Conservation (phyloP, 495 filamentous ascomycete species). For the Lentithecium fluviatile region DNA sequence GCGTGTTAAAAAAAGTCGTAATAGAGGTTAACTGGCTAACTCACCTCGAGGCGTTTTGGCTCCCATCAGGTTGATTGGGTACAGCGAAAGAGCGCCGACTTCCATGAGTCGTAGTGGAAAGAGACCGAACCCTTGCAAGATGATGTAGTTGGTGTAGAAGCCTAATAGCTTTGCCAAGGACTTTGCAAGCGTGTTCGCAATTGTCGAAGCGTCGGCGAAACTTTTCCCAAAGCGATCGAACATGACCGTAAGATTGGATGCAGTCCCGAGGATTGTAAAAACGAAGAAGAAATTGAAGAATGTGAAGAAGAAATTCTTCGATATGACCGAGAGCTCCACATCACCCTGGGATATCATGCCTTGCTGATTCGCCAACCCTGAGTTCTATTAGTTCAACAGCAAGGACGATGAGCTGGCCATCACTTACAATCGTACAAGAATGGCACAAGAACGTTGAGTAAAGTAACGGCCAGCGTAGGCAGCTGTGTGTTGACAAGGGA, state of each 20-base stretch:
- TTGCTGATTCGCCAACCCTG: slow-evolving; percentile 78
- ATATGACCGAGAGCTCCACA: slow-evolving; percentile 90
- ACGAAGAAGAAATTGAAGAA: slow-evolving; percentile 99
- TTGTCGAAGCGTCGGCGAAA: slow-evolving; percentile 71
- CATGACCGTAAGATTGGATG: slow-evolving; percentile 65
- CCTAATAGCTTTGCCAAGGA: slow-evolving; percentile 69
- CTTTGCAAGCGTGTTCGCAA: slow-evolving; percentile 71
- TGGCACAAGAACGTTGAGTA: slow-evolving; percentile 85
- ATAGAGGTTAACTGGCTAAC: not conserved
- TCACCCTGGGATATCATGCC: slow-evolving; percentile 94
- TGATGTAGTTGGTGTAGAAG: slow-evolving; percentile 94
- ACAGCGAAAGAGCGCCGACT: slow-evolving; percentile 80
- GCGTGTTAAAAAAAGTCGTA: slow-evolving; percentile 5
- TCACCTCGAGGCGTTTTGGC: slow-evolving; percentile 78
- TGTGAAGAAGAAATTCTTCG: slow-evolving; percentile 99
- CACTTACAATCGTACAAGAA: slow-evolving; percentile 86
- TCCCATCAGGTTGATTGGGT: slow-evolving; percentile 73
- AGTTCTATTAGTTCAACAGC: not conserved
- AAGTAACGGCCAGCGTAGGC: slow-evolving; percentile 77
- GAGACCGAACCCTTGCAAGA: slow-evolving; percentile 86
- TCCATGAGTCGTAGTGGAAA: slow-evolving; percentile 91
- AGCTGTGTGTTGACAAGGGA: slow-evolving; percentile 84
- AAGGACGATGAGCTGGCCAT: not conserved
- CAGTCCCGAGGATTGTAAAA: slow-evolving; percentile 88
- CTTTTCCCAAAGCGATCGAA: slow-evolving; percentile 68